Evolutionary conservation across 257 asterid genomes (phyloP).

Genomic region (Haberlea rhodopensis): DNA sequence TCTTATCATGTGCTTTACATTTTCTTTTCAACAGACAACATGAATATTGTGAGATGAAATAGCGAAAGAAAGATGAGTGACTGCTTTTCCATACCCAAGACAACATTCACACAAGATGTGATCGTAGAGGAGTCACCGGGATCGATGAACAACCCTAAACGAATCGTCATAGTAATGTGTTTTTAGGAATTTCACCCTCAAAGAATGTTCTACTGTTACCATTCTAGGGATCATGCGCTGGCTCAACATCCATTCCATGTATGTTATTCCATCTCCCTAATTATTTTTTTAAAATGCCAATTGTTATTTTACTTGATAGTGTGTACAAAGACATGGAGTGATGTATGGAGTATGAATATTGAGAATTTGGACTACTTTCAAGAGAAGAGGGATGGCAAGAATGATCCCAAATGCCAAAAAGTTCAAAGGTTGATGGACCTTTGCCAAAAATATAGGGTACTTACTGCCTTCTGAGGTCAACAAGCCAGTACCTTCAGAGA

Average conservation of each 20-base stretch:
- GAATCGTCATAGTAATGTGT: constrained; percentile 60
- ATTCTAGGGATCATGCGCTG: constrained; percentile 58
- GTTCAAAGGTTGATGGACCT: constrained; percentile 44
- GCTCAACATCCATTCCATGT: constrained; percentile 62
- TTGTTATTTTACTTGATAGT: constrained; percentile 30
- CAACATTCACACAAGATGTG: constrained; percentile 16
- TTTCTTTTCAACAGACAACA: constrained; percentile 18
- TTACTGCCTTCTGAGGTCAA: no score
- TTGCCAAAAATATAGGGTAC: constrained; percentile 60
- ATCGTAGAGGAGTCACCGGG: constrained; percentile 21
- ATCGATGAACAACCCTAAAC: no score
- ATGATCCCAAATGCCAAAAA: constrained; percentile 51
- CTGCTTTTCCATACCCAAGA: constrained; percentile 21
- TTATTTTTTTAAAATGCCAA: no score
- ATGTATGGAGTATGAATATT: constrained; percentile 43
- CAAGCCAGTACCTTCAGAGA: no score
- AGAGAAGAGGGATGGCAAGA: constrained; percentile 37
- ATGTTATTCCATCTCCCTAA: neutral
- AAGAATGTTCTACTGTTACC: constrained; percentile 39
- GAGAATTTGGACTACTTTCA: constrained; percentile 35
- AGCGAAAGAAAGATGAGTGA: constrained; percentile 10
- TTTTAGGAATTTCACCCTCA: constrained; percentile 42
- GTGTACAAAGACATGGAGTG: constrained; percentile 64
- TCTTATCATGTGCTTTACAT: no score
- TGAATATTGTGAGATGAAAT: neutral